Conservation (phyloP, 805 yeast species). For the Starmerella scarabaei region DNA sequence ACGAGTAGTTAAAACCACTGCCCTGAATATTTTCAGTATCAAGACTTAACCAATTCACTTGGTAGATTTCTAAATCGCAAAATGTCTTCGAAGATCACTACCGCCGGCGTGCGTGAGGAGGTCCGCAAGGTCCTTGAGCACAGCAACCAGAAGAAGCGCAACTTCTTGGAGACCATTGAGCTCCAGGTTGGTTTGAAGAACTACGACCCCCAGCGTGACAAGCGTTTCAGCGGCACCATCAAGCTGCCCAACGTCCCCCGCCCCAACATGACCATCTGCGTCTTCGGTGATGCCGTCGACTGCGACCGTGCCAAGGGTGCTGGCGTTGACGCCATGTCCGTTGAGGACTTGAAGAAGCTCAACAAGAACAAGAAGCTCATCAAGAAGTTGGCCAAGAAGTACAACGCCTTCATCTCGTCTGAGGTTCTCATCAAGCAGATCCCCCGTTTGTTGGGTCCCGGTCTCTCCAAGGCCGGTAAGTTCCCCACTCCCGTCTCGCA, state of each 20-base stretch:
- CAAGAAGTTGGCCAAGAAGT: conserved; percentile 99
- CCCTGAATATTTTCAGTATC: neutral
- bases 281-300: conserved; percentile 99
- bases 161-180: conserved; percentile 99
- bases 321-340: conserved; percentile 99
- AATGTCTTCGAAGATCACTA: conserved; percentile 55
- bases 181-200: conserved; percentile 99
- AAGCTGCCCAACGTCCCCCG: conserved; percentile 98
- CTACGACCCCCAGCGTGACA: conserved; percentile 99
- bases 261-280: conserved; percentile 99
- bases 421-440: conserved; percentile 99
- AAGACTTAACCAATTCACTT: conserved; percentile 22
- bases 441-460: conserved; percentile 99
- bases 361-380: conserved; percentile 99
- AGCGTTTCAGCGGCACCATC: conserved; percentile 99
- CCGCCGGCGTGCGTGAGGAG: conserved; percentile 91
- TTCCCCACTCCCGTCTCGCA: conserved; percentile 99
- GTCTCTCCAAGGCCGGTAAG: conserved; percentile 99
- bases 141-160: conserved; percentile 98
- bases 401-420: conserved; percentile 98
- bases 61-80: conserved; percentile 22
- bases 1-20: neutral
- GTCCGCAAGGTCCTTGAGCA: conserved; percentile 80
- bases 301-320: conserved; percentile 99
- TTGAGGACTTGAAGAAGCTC: conserved; percentile 98